Evolutionary conservation across 768 basidiomycete species (phyloP), one percentile per base, ranked within the genome.

Genomic region (Pleurotus pulmonarius): DNA sequence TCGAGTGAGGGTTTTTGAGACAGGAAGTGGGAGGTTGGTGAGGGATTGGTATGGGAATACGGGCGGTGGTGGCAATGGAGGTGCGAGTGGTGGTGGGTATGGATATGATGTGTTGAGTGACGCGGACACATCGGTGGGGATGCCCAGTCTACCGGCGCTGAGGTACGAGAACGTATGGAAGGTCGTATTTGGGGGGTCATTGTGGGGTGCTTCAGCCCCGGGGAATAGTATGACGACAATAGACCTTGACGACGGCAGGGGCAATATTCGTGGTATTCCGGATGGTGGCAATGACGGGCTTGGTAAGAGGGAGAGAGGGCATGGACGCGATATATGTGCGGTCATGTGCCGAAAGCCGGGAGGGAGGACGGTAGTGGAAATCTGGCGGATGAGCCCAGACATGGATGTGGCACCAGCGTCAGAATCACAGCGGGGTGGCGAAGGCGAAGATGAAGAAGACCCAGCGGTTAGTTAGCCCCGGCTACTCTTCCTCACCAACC

Each of bases 121-220:
- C 41, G 13, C 7, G 78, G 16, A 20, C 11, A 6, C 51, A 16
- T 6, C 51, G 15, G 18, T 4, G 13, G 51, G 51, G 60, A 93
- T 94, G 64, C 66, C 96, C 65, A 86, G 80, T 46, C 9, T 34
- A 34, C 29, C 29, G 2, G 11, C 29, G 29, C 86, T 87, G 57
- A 81, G 79, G 20, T 87, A 87, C 58, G 92, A 95, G 67, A 83
- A 81, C 56, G 86, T 94, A 52, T 98, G 94, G 95, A 86, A 92
- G 73, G 88, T 93, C 41, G 84, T 78, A 39, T 89, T 86, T 73
- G 78, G 82, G 65, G 66, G 66, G 64, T 69, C 67, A 41, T 24
- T 54, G 58, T 39, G 56, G 58, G 55, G 60, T 57, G 46, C 43
- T n/a, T 29, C 47, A 49, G 61, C 57, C 49, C 55, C 59, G 53